Evolutionary conservation across 164 flowering plant species (phyloP).

Genomic region (Cinnamomum chago): DNA sequence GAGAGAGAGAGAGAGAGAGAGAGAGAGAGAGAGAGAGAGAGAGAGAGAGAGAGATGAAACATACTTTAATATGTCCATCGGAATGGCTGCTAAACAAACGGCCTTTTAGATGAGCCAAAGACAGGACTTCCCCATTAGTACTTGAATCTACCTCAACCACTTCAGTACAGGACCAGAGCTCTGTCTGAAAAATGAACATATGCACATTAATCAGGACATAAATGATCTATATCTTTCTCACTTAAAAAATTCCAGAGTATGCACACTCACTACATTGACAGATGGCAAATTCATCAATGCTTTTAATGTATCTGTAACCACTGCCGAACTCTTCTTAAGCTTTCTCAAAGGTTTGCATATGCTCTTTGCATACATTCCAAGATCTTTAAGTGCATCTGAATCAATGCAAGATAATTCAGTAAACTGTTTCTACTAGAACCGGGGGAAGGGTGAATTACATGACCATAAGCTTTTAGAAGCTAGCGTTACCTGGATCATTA

Average conservation of each 20-base stretch:
- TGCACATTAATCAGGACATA: background rate
- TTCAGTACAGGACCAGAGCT: slow-evolving; percentile 58
- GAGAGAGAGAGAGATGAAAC: background rate
- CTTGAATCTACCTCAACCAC: slow-evolving; percentile 42
- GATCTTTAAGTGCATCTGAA: slow-evolving; percentile 51
- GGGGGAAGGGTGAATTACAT: background rate
- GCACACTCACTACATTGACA: slow-evolving; percentile 53
- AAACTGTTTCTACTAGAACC: background rate
- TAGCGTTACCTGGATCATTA: slow-evolving; percentile 43
- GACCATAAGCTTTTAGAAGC: background rate
- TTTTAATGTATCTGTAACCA: slow-evolving; percentile 46
- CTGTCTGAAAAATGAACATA: slow-evolving; percentile 35
- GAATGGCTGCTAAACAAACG: slow-evolving; percentile 61
- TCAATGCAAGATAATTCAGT: background rate
- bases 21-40: slow-evolving; percentile 6
- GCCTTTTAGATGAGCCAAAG: slow-evolving; percentile 46
- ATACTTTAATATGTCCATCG: slow-evolving; percentile 75
- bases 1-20: slow-evolving; percentile 5
- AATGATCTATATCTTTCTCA: background rate
- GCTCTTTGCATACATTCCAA: slow-evolving; percentile 59
- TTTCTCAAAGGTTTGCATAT: slow-evolving; percentile 59
- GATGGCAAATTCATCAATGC: slow-evolving; percentile 64
- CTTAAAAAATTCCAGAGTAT: background rate
- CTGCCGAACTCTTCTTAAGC: slow-evolving; percentile 43
- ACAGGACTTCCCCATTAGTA: slow-evolving; percentile 53